Evolutionary conservation across 2,329 filamentous ascomycete genomes (phyloP).

Genomic region (Paraphoma sp.): DNA sequence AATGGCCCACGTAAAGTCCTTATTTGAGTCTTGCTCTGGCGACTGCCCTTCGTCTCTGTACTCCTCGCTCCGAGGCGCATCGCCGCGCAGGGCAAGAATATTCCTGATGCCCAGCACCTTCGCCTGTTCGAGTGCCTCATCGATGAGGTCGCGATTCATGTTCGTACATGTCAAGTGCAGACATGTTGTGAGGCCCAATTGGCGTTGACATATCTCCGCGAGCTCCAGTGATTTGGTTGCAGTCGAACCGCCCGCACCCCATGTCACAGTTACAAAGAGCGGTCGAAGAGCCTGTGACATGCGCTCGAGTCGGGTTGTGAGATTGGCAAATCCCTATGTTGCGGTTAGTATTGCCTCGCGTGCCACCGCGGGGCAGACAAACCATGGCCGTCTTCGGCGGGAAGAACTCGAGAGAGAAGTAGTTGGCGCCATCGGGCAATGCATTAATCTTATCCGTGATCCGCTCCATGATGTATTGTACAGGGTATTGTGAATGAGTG

Average conservation of each 20-base stretch:
- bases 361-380: slow-evolving; percentile 37
- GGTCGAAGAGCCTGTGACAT: slow-evolving; percentile 92
- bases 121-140: slow-evolving; percentile 88
- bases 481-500: background rate
- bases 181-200: slow-evolving; percentile 91
- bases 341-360: slow-evolving; percentile 17
- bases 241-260: slow-evolving; percentile 95
- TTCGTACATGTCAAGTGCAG: slow-evolving; percentile 97
- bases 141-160: slow-evolving; percentile 86
- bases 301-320: slow-evolving; percentile 89
- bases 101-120: slow-evolving; percentile 91
- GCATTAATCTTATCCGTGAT: slow-evolving; percentile 96
- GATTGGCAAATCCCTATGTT: slow-evolving; percentile 80
- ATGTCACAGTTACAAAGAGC: slow-evolving; percentile 96
- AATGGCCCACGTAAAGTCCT: slow-evolving; percentile 85
- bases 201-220: slow-evolving; percentile 92
- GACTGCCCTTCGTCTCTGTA: slow-evolving; percentile 74
- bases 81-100: slow-evolving; percentile 88
- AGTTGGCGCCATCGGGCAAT: slow-evolving; percentile 78
- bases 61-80: slow-evolving; percentile 88
- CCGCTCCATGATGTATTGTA: slow-evolving; percentile 56
- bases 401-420: slow-evolving; percentile 99
- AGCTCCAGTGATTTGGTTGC: slow-evolving; percentile 90
- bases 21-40: slow-evolving; percentile 67
- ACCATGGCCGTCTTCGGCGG: slow-evolving; percentile 94